These are phyloP conservation scores for Fusarium torulosum DNA, from an alignment of 2,329 filamentous ascomycete species.

Conservation along the genomic window DNA sequence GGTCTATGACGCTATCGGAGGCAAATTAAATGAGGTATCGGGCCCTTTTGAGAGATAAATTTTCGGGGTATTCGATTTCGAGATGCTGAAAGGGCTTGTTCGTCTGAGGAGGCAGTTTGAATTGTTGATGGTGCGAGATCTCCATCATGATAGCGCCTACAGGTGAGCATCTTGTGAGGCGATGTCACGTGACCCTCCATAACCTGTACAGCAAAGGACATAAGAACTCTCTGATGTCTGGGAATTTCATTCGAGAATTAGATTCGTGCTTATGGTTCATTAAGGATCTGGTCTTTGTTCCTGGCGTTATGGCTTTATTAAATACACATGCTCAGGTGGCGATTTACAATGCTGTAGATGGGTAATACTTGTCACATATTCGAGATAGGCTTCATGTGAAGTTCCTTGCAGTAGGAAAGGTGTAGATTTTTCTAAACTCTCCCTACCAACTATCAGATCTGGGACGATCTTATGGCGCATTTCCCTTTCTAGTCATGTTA, in stretches of 20 bases:
- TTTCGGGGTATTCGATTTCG: neutral
- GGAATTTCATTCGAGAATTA: neutral
- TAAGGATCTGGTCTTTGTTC: neutral
- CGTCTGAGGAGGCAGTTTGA: constrained; percentile 21
- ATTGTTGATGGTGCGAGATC: constrained; percentile 35
- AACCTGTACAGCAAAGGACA: neutral
- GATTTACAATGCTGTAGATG: neutral
- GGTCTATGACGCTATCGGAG: neutral
- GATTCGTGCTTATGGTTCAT: neutral
- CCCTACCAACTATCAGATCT: neutral
- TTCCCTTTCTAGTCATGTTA: neutral
- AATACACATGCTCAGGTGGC: neutral
- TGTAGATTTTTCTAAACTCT: neutral
- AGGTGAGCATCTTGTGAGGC: constrained; percentile 1
- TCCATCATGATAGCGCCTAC: constrained; percentile 40
- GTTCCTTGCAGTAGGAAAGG: neutral
- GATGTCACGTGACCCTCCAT: constrained; percentile 32
- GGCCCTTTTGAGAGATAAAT: rapidly evolving
- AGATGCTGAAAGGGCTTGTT: constrained; percentile 7
- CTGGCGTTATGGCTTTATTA: neutral
- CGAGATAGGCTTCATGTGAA: neutral
- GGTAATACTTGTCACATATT: neutral
- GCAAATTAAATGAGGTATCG: neutral
- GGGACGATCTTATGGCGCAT: neutral
- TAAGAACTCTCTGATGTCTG: neutral